These are phyloP conservation scores for Kurtzmaniella quercitrusa DNA, from an alignment of 1,139 yeast genomes.

Conservation along the genomic window DNA sequence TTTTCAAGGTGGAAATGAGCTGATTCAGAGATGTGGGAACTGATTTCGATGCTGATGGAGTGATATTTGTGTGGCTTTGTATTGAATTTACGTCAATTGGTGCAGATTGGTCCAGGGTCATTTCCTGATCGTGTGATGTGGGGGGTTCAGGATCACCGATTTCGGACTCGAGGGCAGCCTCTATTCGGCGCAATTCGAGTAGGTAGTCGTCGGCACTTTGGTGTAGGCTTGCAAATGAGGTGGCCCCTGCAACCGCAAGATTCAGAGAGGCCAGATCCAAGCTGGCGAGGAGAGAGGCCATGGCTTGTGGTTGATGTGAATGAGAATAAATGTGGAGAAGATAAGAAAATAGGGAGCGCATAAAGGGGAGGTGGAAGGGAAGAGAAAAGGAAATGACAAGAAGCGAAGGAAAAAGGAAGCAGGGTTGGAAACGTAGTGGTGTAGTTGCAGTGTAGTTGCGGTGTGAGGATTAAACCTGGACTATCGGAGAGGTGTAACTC, in stretches of 20 bases:
- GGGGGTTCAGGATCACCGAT: slow-evolving; percentile 2
- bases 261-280: not conserved
- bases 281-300: not conserved
- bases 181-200: slow-evolving; percentile 23
- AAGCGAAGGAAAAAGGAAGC: no score
- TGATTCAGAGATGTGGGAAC: not conserved
- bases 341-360: not conserved
- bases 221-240: not conserved
- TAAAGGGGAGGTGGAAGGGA: not conserved
- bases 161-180: slow-evolving; percentile 20
- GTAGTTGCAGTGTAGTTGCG: no score
- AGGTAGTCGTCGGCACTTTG: slow-evolving; percentile 23
- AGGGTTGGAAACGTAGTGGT: no score
- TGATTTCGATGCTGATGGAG: no score
- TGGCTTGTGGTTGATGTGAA: not conserved
- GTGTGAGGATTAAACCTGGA: no score
- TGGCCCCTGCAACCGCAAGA: not conserved
- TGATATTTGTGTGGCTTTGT: no score
- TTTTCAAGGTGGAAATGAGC: slow-evolving; percentile 8
- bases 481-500: no score
- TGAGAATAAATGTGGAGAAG: not conserved
- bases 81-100: not conserved
- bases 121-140: no score
- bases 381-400: no score
- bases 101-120: no score